Conservation (phyloP, 306 rosid species). For the Carpinus viminea region DNA sequence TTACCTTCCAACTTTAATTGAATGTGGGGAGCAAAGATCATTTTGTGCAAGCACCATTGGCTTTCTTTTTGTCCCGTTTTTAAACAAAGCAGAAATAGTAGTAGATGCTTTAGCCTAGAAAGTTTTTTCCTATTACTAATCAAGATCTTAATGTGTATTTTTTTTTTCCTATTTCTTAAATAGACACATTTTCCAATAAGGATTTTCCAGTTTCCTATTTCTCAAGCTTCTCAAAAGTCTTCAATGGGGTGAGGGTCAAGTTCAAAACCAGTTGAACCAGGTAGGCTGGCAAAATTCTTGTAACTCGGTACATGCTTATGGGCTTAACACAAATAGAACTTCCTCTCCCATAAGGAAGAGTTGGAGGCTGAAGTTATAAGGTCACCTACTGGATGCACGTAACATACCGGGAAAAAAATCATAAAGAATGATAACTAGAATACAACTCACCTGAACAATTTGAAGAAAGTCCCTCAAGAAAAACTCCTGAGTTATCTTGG, state of each 20-base stretch:
- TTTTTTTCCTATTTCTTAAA: not conserved
- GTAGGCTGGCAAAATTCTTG: not conserved
- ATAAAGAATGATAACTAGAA: slow-evolving; percentile 18
- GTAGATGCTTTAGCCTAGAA: not conserved
- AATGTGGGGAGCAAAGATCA: not conserved
- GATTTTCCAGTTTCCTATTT: not conserved
- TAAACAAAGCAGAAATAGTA: not conserved
- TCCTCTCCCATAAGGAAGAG: not conserved
- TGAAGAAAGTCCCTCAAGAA: slow-evolving; percentile 74
- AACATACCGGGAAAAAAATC: not conserved
- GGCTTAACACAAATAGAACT: not conserved
- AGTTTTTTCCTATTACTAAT: not conserved
- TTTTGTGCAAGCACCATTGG: not conserved
- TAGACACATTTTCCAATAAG: not conserved
- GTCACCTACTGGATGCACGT: not conserved
- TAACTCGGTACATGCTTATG: not conserved
- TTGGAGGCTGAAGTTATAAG: not conserved
- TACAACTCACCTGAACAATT: slow-evolving; percentile 76
- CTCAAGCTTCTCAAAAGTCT: not conserved
- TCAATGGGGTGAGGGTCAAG: not conserved
- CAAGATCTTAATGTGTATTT: not conserved
- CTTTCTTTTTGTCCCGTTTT: not conserved
- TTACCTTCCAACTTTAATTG: not conserved
- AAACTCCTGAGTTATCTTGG: slow-evolving; percentile 83
- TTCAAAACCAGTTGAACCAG: not conserved